phyloP scores from a whole-genome alignment of 805 yeast species.

The Candida pini region DNA sequence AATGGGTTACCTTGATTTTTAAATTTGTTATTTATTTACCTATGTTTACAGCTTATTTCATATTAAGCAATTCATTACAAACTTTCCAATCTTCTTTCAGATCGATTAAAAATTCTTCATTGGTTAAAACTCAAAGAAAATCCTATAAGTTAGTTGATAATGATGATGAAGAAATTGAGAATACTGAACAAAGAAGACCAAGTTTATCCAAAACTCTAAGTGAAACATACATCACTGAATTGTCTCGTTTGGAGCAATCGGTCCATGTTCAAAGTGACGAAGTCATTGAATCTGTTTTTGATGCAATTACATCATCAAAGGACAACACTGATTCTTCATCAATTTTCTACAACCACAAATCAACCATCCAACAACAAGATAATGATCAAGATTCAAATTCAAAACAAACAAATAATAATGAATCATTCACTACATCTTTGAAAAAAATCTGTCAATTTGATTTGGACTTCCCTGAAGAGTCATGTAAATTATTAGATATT shows the following conservation, averaged over 20 bases:
- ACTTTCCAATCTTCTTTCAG: slow-evolving; percentile 28
- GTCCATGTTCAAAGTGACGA: slow-evolving; percentile 58
- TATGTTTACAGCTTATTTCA: slow-evolving; percentile 54
- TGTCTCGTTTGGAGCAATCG: slow-evolving; percentile 34
- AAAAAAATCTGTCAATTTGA: slow-evolving; percentile 9
- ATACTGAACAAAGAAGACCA: slow-evolving; percentile 13
- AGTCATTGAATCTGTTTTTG: slow-evolving; percentile 58
- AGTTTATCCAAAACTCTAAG: slow-evolving; percentile 19
- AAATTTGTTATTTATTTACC: slow-evolving; percentile 53
- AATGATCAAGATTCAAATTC: slow-evolving; percentile 11
- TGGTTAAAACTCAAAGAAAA: slow-evolving; percentile 18
- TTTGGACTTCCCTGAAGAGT: not conserved
- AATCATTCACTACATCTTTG: slow-evolving; percentile 5
- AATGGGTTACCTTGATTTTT: slow-evolving; percentile 43
- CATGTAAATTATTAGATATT: not conserved
- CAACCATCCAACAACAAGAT: slow-evolving; percentile 5
- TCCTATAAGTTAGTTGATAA: slow-evolving; percentile 9
- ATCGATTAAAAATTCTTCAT: slow-evolving; percentile 25
- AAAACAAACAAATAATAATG: slow-evolving; percentile 5
- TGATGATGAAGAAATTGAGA: slow-evolving; percentile 3
- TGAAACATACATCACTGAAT: slow-evolving; percentile 20
- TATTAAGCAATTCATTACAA: slow-evolving; percentile 36
- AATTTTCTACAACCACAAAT: slow-evolving; percentile 10
- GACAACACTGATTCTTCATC: slow-evolving; percentile 15
- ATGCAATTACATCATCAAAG: slow-evolving; percentile 41